These are phyloP conservation scores for Hypoxylon sp. DNA, from an alignment of 2,329 filamentous ascomycete species.

Conservation along the genomic window DNA sequence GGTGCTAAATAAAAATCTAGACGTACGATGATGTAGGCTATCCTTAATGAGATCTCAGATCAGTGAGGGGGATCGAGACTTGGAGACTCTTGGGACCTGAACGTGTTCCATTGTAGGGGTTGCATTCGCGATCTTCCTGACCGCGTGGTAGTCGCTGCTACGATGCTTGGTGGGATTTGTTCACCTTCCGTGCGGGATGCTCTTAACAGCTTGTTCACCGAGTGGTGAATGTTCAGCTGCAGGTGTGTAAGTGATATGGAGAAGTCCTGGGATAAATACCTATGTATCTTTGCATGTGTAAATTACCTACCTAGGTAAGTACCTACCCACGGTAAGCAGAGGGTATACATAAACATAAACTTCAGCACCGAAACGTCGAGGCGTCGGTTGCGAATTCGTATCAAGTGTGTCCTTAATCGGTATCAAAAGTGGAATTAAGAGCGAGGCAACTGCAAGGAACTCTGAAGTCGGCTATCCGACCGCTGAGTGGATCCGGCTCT, in stretches of 20 bases:
- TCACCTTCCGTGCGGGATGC: conserved; percentile 31
- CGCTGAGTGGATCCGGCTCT: conserved; percentile 10
- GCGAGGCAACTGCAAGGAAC: background rate
- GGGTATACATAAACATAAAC: background rate
- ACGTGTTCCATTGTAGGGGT: conserved; percentile 36
- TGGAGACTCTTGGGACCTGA: conserved; percentile 21
- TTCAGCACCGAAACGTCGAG: background rate
- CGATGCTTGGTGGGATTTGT: conserved; percentile 28
- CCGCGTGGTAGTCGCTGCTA: conserved; percentile 36
- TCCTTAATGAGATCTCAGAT: conserved; percentile 37
- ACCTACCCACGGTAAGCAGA: background rate
- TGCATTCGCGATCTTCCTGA: conserved; percentile 36
- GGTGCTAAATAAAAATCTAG: conserved; percentile 21
- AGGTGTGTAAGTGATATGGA: conserved; percentile 11
- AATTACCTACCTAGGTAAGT: conserved; percentile 14
- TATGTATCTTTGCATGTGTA: background rate
- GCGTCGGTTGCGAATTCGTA: background rate
- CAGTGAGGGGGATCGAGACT: conserved; percentile 36
- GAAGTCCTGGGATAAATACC: conserved; percentile 2
- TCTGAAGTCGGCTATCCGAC: conserved; percentile 4
- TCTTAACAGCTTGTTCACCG: conserved; percentile 18
- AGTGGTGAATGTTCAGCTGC: conserved; percentile 12
- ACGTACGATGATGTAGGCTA: conserved; percentile 45
- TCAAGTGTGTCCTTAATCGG: background rate
- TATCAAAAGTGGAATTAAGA: conserved; percentile 10